Percentiles rank a stretch among this genome's conserved stretches.
phyloP scores from a whole-genome alignment of 768 basidiomycete species.

The Paxillus rubicundulus region DNA sequence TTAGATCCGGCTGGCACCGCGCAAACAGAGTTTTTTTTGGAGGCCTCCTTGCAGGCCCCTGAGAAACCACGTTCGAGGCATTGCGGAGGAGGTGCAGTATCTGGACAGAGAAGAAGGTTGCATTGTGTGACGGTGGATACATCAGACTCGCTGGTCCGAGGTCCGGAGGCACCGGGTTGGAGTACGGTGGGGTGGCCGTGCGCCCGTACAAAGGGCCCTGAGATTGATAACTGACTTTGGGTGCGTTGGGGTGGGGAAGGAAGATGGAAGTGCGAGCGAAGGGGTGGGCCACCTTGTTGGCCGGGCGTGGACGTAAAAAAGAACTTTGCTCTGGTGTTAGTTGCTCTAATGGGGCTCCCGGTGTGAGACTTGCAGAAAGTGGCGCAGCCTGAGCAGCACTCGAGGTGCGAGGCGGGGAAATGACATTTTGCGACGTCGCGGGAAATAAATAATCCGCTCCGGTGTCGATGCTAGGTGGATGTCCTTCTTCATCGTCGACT shows the following conservation, averaged over 20 bases:
- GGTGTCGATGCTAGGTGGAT: slow-evolving; percentile 5
- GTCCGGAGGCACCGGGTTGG: slow-evolving; percentile 6
- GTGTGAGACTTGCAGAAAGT: slow-evolving; percentile 17
- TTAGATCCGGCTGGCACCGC: slow-evolving; percentile 50
- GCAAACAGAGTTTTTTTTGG: slow-evolving; percentile 56
- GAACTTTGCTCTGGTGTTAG: slow-evolving; percentile 10
- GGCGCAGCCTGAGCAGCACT: slow-evolving; percentile 8
- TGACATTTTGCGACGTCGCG: slow-evolving; percentile 4
- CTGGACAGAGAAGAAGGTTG: slow-evolving; percentile 28
- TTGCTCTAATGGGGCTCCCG: background rate
- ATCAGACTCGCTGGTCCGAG: slow-evolving; percentile 5
- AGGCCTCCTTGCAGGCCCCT: slow-evolving; percentile 22
- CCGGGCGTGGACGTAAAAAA: slow-evolving; percentile 29
- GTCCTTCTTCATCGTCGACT: slow-evolving; percentile 16
- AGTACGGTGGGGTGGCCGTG: slow-evolving; percentile 17
- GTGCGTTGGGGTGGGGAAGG: slow-evolving; percentile 55
- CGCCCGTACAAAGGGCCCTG: slow-evolving; percentile 63
- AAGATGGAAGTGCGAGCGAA: slow-evolving; percentile 43
- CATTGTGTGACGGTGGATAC: slow-evolving; percentile 19
- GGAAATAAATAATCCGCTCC: slow-evolving; percentile 1
- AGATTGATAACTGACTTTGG: slow-evolving; percentile 33
- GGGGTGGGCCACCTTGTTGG: slow-evolving; percentile 18
- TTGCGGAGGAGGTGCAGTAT: slow-evolving; percentile 27
- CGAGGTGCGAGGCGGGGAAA: slow-evolving; percentile 10
- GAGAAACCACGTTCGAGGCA: slow-evolving; percentile 7